These are phyloP conservation scores for Ophiorrhiza pumila DNA, from an alignment of 257 asterid species.

Conservation along the genomic window DNA sequence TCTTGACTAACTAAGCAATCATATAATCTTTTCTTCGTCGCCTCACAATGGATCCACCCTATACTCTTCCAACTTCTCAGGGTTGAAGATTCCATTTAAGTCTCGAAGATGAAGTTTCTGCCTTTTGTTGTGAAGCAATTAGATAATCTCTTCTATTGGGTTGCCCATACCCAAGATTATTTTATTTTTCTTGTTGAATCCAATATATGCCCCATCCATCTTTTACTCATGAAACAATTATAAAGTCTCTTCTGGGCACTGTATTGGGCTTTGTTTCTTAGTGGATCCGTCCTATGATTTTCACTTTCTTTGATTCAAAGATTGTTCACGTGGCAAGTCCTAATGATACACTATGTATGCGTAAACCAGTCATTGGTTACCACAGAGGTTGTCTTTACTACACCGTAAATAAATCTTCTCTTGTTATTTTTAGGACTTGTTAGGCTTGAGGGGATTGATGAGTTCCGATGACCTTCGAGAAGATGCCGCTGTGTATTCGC, in stretches of 20 bases:
- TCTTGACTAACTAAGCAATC: background rate
- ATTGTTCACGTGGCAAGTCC: background rate
- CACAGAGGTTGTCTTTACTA: background rate
- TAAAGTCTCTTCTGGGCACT: background rate
- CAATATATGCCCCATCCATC: background rate
- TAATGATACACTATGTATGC: background rate
- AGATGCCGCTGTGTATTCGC: slow-evolving; percentile 73
- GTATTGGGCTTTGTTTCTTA: background rate
- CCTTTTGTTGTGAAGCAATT: slow-evolving; percentile 1
- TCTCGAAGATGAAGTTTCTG: background rate
- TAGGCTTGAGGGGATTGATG: slow-evolving; percentile 73
- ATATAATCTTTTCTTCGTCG: background rate
- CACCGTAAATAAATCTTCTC: background rate
- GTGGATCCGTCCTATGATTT: background rate
- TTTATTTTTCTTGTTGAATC: background rate
- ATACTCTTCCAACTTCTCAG: background rate
- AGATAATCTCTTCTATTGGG: slow-evolving; percentile 14
- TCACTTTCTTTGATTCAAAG: background rate
- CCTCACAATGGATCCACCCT: background rate
- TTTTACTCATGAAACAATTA: background rate
- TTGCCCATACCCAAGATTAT: background rate
- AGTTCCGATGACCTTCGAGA: slow-evolving; percentile 58
- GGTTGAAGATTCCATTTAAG: background rate
- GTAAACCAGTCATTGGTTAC: background rate
- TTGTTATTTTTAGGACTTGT: slow-evolving; percentile 52